These are phyloP conservation scores for Paspalum vaginatum DNA, from an alignment of 176 grass and related monocot species.

Conservation along the genomic window DNA sequence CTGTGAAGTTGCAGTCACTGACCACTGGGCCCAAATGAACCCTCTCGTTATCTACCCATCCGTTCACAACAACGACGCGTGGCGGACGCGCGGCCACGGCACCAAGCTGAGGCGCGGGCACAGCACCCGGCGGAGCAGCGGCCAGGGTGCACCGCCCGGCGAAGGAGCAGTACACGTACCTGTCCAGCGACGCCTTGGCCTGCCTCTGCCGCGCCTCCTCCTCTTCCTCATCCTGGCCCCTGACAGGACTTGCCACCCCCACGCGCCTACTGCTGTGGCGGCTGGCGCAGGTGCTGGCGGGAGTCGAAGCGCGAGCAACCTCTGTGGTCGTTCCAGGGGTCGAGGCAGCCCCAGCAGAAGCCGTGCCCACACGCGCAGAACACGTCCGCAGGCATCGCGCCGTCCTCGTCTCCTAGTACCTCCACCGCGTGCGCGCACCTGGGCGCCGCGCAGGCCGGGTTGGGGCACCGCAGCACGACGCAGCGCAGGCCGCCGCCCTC, in stretches of 20 bases:
- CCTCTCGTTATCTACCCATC: too few relatives aligned
- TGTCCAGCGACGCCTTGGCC: slow-evolving; percentile 34
- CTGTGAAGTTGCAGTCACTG: too few relatives aligned
- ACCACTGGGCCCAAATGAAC: too few relatives aligned
- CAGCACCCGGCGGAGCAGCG: too few relatives aligned
- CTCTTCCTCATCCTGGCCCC: neutral
- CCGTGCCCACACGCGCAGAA: slow-evolving; percentile 26
- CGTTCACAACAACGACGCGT: too few relatives aligned
- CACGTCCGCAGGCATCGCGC: neutral
- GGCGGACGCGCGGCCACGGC: too few relatives aligned
- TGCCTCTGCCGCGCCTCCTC: neutral
- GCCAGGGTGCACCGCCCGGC: too few relatives aligned
- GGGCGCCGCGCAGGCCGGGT: slow-evolving; percentile 26
- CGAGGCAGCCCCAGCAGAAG: slow-evolving; percentile 52
- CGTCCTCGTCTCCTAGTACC: neutral
- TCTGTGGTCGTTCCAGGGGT: neutral
- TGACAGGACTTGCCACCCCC: neutral
- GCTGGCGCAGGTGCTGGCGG: too few relatives aligned
- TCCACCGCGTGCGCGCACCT: slow-evolving; percentile 31
- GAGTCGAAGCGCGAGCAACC: neutral
- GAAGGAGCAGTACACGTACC: slow-evolving; percentile 35
- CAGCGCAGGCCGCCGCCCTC: slow-evolving; percentile 18
- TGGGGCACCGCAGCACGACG: slow-evolving; percentile 43
- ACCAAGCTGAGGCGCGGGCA: too few relatives aligned
- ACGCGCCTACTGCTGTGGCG: neutral